These are phyloP conservation scores for Anisogramma anomala DNA, from an alignment of 2,329 filamentous ascomycete species.

Conservation along the genomic window DNA sequence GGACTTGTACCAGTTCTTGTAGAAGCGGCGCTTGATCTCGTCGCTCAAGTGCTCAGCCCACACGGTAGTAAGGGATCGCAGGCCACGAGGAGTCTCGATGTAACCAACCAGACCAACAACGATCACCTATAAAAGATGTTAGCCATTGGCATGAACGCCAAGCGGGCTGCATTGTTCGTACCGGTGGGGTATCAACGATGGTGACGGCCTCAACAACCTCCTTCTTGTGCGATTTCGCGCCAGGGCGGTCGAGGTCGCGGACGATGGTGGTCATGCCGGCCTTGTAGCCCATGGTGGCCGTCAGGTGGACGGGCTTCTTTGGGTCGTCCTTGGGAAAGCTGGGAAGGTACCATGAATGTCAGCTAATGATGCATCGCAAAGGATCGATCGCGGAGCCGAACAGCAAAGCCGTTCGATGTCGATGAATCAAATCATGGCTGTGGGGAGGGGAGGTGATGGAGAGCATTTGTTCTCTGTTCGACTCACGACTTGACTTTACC, in stretches of 20 bases:
- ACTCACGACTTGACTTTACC: slow-evolving; percentile 98
- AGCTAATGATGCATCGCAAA: slow-evolving; percentile 1
- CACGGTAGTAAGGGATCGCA: slow-evolving; percentile 97
- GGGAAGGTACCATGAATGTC: slow-evolving; percentile 13
- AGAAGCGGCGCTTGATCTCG: slow-evolving; percentile 98
- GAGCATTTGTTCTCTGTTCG: slow-evolving; percentile 12
- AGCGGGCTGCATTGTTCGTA: slow-evolving; percentile 79
- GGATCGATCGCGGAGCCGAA: no score
- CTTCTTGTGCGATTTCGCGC: slow-evolving; percentile 99
- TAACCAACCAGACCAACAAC: slow-evolving; percentile 99
- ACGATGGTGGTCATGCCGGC: slow-evolving; percentile 99
- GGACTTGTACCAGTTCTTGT: slow-evolving; percentile 99
- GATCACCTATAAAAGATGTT: slow-evolving; percentile 79
- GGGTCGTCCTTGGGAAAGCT: slow-evolving; percentile 99
- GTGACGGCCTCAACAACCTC: slow-evolving; percentile 83
- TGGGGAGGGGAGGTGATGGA: neutral
- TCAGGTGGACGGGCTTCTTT: slow-evolving; percentile 99
- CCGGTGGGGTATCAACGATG: slow-evolving; percentile 86
- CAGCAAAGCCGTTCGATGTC: neutral
- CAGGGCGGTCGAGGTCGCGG: slow-evolving; percentile 96
- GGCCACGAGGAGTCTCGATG: slow-evolving; percentile 98
- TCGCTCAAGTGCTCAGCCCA: slow-evolving; percentile 99
- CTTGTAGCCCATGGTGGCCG: slow-evolving; percentile 98
- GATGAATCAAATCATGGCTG: no score
- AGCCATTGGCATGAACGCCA: slow-evolving; percentile 61